phyloP scores from a whole-genome alignment of 2,329 filamentous ascomycete species.

The Aplosporella prunicola region DNA sequence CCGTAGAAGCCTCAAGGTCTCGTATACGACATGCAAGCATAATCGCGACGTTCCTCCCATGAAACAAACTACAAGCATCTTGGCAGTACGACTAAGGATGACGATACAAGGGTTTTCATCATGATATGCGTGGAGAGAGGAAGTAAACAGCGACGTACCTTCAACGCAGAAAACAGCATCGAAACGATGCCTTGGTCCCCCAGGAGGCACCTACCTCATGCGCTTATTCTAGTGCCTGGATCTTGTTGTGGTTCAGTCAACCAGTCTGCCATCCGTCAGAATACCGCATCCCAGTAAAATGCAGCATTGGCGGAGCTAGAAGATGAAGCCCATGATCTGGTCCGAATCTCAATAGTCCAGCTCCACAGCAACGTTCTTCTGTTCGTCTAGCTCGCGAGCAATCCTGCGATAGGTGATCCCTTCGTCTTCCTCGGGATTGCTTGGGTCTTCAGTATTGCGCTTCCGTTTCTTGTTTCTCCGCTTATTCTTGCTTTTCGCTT shows the following conservation, averaged over 20 bases:
- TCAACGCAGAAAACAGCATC: too few species aligned
- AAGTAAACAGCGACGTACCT: too few species aligned
- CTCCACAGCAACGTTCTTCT: slow-evolving; percentile 29
- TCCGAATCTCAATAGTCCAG: slow-evolving; percentile 46
- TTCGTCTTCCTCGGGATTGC: slow-evolving; percentile 15
- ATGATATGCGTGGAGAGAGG: slow-evolving; percentile 38
- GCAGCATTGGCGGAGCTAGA: too few species aligned
- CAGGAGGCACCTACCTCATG: too few species aligned
- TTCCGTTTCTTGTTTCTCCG: slow-evolving; percentile 31
- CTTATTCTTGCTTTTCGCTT: slow-evolving; percentile 24
- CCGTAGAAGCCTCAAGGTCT: slow-evolving; percentile 5
- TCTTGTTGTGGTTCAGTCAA: not conserved
- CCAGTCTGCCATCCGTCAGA: too few species aligned
- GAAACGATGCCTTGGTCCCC: too few species aligned
- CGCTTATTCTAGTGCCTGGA: not conserved
- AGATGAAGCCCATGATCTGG: not conserved
- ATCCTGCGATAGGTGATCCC: slow-evolving; percentile 14
- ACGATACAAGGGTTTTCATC: slow-evolving; percentile 87
- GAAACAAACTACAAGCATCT: slow-evolving; percentile 2
- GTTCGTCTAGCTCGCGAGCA: slow-evolving; percentile 16
- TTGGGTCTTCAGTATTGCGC: slow-evolving; percentile 25
- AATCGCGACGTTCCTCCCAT: slow-evolving; percentile 8
- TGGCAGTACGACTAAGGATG: slow-evolving; percentile 80
- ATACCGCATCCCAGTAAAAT: too few species aligned
- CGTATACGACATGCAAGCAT: slow-evolving; percentile 1